These are phyloP conservation scores for Pichia terricola DNA, from an alignment of 1,139 yeast species.

Conservation along the genomic window DNA sequence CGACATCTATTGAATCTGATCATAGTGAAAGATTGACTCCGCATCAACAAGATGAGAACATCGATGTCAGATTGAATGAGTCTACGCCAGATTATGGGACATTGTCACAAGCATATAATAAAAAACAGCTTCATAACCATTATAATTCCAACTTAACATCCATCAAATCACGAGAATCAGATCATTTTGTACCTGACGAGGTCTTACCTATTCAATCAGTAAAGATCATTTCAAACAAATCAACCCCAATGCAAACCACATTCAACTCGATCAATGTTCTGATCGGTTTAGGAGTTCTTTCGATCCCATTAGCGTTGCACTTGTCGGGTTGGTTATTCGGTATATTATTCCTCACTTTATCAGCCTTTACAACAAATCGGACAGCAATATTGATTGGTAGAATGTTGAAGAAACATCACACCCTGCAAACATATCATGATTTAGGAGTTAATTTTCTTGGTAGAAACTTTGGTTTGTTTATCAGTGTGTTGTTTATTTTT, in stretches of 20 bases:
- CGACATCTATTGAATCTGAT: conserved; percentile 13
- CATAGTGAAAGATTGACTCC: background rate
- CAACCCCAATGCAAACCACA: conserved; percentile 80
- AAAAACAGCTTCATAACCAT: too few species aligned
- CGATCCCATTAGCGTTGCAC: conserved; percentile 72
- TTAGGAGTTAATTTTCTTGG: conserved; percentile 41
- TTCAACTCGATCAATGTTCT: conserved; percentile 81
- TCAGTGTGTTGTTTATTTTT: conserved; percentile 21
- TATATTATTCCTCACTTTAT: conserved; percentile 36
- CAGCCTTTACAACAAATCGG: conserved; percentile 55
- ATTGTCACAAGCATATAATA: too few species aligned
- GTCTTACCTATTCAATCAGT: background rate
- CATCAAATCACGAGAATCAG: background rate
- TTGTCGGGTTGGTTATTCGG: conserved; percentile 81
- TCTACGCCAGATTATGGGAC: background rate
- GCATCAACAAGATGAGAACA: background rate
- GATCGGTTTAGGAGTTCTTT: conserved; percentile 78
- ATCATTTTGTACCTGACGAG: background rate
- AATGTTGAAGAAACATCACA: conserved; percentile 64
- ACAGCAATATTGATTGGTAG: conserved; percentile 61
- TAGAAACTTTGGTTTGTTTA: conserved; percentile 27
- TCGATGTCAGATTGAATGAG: background rate
- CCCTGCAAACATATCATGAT: conserved; percentile 83
- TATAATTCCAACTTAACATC: background rate
- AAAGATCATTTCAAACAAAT: conserved; percentile 53